A percentile compares a stretch with the other conserved stretches of the same genome.
Conservation (phyloP, 2,329 filamentous ascomycete genomes). For the Penicillium nordicum region DNA sequence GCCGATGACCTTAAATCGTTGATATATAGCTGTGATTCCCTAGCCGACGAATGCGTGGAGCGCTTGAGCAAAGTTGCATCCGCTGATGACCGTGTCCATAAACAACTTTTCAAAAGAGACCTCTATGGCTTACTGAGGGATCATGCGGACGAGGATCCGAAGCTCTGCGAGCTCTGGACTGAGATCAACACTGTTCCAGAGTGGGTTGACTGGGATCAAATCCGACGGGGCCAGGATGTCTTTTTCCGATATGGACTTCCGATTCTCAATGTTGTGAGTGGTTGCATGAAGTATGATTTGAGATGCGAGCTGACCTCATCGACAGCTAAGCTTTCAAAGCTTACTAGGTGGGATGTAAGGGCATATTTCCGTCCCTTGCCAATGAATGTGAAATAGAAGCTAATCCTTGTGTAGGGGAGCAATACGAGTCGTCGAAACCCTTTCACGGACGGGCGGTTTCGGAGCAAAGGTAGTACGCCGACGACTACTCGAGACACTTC, state of each 20-base stretch:
- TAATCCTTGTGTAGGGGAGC: constrained; percentile 50
- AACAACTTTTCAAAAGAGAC: constrained; percentile 49
- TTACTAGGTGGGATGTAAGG: constrained; percentile 29
- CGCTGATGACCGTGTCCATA: constrained; percentile 4
- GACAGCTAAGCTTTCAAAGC: constrained; percentile 33
- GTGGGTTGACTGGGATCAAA: constrained; percentile 74
- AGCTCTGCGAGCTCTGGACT: constrained; percentile 59
- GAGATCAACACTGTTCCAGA: constrained; percentile 64
- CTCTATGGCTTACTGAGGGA: constrained; percentile 61
- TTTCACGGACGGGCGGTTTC: constrained; percentile 72
- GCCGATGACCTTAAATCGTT: too few relatives aligned
- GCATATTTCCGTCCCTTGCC: too few relatives aligned
- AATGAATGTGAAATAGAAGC: neutral
- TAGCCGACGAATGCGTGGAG: too few relatives aligned
- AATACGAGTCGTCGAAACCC: constrained; percentile 68
- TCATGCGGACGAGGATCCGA: constrained; percentile 54
- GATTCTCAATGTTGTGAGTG: constrained; percentile 53
- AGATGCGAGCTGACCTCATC: constrained; percentile 9
- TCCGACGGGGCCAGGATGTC: constrained; percentile 69
- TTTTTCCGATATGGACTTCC: constrained; percentile 74
- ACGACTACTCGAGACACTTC: constrained; percentile 68
- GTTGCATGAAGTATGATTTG: neutral
- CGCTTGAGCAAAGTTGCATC: constrained; percentile 51
- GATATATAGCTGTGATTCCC: too few relatives aligned
- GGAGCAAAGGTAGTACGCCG: constrained; percentile 63